Base-by-base conservation (phyloP, 768 basidiomycete species). In the Filobasidium wieringae region DNA sequence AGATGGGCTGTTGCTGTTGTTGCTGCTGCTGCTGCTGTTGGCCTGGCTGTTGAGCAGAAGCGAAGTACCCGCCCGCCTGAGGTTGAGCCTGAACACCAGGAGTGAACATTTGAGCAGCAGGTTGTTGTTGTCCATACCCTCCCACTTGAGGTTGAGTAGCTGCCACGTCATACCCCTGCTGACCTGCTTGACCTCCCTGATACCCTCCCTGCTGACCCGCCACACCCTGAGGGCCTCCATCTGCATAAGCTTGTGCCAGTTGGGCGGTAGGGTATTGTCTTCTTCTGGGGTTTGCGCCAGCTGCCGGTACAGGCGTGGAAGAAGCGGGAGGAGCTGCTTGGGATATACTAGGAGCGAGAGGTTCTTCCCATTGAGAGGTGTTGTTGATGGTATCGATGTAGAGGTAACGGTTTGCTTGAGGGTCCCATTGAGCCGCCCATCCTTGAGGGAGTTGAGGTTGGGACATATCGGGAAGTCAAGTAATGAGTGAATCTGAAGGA, bases 261-360 rank as follows among this genome's bases (percentile, higher is more conserved):
- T 95, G 91, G 11, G 88, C 91, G 3, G 88, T 83, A 50, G 92
- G 92, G 72, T 96, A 96, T 73, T 93, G 90, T 43, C 92, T 84
- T 41, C 73, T 45, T 64, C 88, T 85, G 75, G 88, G 86, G 53
- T 77, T 55, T 63, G 80, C 57, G 14, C 66, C 47, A 22, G 76
- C 73, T 2, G 79, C 76, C 14, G 76, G 75, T 19, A 40, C 11
- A 4, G 37, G 37, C 5, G 37, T 40, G 11, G 37, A 40, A 40
- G 37, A 40, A 37, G 43, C n/a, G 3, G 22, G 22, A 22, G 43
- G 43, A 24, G 22, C 43, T 6, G 11, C 43, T 47, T 14, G 15
- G 29, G 11, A 19, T 15, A 60, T 53, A 15, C 67, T 70, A 39
- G 75, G 72, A 12, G 74, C 69, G 2, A 78, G 73, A 2, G 88